A percentile compares a stretch with the other conserved stretches of the same genome.
Evolutionary conservation across 495 filamentous ascomycete species (phyloP).

Genomic region (Tuber melanosporum): DNA sequence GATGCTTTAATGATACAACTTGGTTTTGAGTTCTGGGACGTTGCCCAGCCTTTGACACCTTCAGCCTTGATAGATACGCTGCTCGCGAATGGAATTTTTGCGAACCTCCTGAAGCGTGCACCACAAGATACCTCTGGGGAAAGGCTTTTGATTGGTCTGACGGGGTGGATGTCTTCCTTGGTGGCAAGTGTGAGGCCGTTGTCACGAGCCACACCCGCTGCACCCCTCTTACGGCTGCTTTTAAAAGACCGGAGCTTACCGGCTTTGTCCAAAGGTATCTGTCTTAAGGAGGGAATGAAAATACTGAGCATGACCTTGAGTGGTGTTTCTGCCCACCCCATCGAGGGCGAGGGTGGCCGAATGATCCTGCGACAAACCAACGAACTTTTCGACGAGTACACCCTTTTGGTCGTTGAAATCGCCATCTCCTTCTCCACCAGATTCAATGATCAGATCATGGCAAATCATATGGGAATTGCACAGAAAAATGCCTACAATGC

Average conservation of each 20-base stretch:
- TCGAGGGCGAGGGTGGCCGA: slow-evolving; percentile 34
- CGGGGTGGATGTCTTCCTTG: slow-evolving; percentile 42
- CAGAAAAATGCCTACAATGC: slow-evolving; percentile 26
- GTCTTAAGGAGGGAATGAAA: slow-evolving; percentile 41
- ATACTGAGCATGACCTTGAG: slow-evolving; percentile 34
- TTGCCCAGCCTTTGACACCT: slow-evolving; percentile 37
- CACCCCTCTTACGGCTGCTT: slow-evolving; percentile 33
- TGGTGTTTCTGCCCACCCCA: slow-evolving; percentile 28
- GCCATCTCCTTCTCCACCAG: slow-evolving; percentile 25
- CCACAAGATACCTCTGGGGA: slow-evolving; percentile 30
- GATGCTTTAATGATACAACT: slow-evolving; percentile 39
- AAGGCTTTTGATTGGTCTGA: slow-evolving; percentile 32
- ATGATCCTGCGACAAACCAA: slow-evolving; percentile 39
- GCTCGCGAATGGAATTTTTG: slow-evolving; percentile 33
- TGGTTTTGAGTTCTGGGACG: slow-evolving; percentile 40
- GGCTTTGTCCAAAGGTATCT: slow-evolving; percentile 36
- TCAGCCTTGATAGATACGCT: slow-evolving; percentile 36
- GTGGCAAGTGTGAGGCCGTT: slow-evolving; percentile 35
- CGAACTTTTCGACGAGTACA: slow-evolving; percentile 37
- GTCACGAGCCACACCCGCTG: slow-evolving; percentile 34
- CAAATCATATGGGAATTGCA: slow-evolving; percentile 32
- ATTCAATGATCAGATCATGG: slow-evolving; percentile 37
- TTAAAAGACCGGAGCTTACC: slow-evolving; percentile 25
- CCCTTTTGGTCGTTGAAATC: slow-evolving; percentile 25
- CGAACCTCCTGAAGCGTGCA: slow-evolving; percentile 25